Evolutionary conservation across 768 basidiomycete genomes (phyloP), one percentile per base, ranked within the genome.

Genomic region (Rhodotorula diobovata): DNA sequence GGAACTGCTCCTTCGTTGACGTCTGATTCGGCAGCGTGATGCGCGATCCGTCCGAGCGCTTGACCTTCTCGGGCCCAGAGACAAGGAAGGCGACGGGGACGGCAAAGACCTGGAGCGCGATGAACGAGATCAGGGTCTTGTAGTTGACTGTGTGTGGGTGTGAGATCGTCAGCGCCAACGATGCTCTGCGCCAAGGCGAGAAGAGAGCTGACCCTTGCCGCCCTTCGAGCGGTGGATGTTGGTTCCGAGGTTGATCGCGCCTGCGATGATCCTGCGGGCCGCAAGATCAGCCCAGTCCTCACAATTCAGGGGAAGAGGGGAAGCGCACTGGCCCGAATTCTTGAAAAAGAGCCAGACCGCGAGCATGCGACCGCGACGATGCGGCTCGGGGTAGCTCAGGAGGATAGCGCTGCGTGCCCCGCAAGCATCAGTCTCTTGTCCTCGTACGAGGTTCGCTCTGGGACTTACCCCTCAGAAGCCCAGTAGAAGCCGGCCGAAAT

Each of bases 321-420:
- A 12, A 23, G 30, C 48, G 48, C 48, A 50, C 48, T 55, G 41
- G 25, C 66, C 66, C 21, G 51, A 54, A 34, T 68, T 68, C 67
- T 68, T 68, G 32, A 51, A 45, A 11, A 53, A 51, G 32, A 68
- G 61, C 67, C 67, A 68, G 18, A 68, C 18, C 2, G 43, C 54
- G 35, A 68, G 60, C 60, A 61, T 61, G 12, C 54, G 41, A 1
- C 53, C 67, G 2, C 60, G 56, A 25, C 35, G 46, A 8, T 61
- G n/a, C 39, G 60, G 67, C 25, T 54, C 51, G 14, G 59, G 60
- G 67, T 55, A 55, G 32, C 11, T 18, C 11, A 66, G 54, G 32
- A 64, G 14, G 41, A 63, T 53, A 6, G 62, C 61, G 32, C 61
- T 60, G 59, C 10, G n/a, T n/a, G n/a, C n/a, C n/a, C n/a, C n/a